Percentiles rank a stretch among this genome's conserved stretches.
phyloP scores from a whole-genome alignment of 495 filamentous ascomycete genomes.

The Talaromyces thailandensis region DNA sequence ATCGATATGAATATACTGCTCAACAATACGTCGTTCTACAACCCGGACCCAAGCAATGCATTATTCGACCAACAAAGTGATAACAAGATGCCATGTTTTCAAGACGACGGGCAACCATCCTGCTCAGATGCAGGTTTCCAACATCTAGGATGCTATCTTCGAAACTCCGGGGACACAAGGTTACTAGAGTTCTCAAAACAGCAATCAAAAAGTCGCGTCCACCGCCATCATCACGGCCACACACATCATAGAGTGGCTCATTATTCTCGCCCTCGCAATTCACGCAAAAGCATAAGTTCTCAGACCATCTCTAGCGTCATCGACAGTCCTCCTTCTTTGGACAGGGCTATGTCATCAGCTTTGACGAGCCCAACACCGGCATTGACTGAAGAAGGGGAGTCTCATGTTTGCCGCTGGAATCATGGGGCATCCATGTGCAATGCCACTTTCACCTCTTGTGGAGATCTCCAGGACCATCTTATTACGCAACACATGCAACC shows the following conservation, averaged over 20 bases:
- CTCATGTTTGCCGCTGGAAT: constrained; percentile 32
- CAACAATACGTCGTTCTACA: background rate
- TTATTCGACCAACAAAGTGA: background rate
- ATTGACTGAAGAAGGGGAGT: constrained; percentile 23
- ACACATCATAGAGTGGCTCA: constrained; percentile 23
- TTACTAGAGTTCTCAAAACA: background rate
- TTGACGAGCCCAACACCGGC: constrained; percentile 35
- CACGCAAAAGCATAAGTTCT: constrained; percentile 34
- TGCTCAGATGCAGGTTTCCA: constrained; percentile 7
- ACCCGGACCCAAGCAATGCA: background rate
- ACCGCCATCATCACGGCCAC: constrained; percentile 25
- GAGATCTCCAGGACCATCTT: constrained; percentile 36
- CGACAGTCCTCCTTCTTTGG: constrained; percentile 36
- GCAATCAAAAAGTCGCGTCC: constrained; percentile 21
- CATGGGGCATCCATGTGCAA: constrained; percentile 26
- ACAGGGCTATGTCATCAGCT: constrained; percentile 27
- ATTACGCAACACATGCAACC: constrained; percentile 30
- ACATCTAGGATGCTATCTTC: constrained; percentile 4
- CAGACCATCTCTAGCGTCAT: constrained; percentile 30
- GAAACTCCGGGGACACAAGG: constrained; percentile 4
- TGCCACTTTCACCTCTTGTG: constrained; percentile 23
- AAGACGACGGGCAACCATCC: background rate
- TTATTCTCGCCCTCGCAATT: constrained; percentile 27
- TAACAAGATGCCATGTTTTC: constrained; percentile 5
- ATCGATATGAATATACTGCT: background rate